A percentile compares a stretch with the other conserved stretches of the same genome.
Conservation (phyloP, 495 filamentous ascomycete species). For the Mytilinidion resinicola region DNA sequence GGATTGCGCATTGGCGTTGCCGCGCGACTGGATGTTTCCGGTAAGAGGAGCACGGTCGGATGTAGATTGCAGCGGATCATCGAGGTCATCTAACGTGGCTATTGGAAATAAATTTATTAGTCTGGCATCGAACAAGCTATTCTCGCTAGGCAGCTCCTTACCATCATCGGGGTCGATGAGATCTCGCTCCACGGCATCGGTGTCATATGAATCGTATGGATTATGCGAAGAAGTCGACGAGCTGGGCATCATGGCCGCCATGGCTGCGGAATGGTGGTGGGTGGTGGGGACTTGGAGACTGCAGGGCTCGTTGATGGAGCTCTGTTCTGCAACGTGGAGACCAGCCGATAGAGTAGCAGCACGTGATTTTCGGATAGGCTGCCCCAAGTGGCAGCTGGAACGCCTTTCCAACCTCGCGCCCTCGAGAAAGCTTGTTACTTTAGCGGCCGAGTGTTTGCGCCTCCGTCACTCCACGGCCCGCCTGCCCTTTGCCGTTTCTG, state of each 20-base stretch:
- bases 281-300: no score
- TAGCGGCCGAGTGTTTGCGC: no score
- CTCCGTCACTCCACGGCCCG: no score
- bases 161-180: slow-evolving; percentile 95
- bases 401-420: no score
- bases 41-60: slow-evolving; percentile 71
- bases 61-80: slow-evolving; percentile 69
- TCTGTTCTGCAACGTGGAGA: slow-evolving; percentile 1
- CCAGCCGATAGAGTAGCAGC: no score
- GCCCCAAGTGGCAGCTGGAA: no score
- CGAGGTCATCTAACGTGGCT: slow-evolving; percentile 83
- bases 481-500: no score
- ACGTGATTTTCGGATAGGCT: no score
- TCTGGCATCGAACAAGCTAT: not conserved
- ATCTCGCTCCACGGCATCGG: slow-evolving; percentile 75
- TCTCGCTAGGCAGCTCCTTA: slow-evolving; percentile 34
- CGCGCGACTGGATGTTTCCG: slow-evolving; percentile 64
- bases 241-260: slow-evolving; percentile 33
- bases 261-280: not conserved
- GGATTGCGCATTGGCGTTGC: slow-evolving; percentile 43
- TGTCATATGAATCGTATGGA: slow-evolving; percentile 55
- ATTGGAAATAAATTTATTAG: slow-evolving; percentile 3
- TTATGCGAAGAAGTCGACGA: slow-evolving; percentile 32
- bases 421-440: no score
- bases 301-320: not conserved